phyloP scores from a whole-genome alignment of 2,329 filamentous ascomycete species.

The Zasmidium angulare region DNA sequence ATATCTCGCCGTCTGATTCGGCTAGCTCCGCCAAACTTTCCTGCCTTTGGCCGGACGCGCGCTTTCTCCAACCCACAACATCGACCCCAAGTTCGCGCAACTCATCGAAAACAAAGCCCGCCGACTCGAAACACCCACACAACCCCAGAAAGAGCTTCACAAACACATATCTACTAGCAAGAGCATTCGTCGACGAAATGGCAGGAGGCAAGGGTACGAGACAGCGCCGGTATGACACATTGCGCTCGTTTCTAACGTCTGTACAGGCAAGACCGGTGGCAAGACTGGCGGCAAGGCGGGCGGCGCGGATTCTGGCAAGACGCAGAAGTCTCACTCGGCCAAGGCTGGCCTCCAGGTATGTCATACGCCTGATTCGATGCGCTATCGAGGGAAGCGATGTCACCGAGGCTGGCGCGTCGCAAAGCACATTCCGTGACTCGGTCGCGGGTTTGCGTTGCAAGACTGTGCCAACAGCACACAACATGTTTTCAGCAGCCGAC shows the following conservation, averaged over 20 bases:
- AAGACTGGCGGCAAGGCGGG: slow-evolving; percentile 82
- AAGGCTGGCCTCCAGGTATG: slow-evolving; percentile 94
- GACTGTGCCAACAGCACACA: neutral
- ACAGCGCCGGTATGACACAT: slow-evolving; percentile 13
- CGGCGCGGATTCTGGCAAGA: slow-evolving; percentile 74
- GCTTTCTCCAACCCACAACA: slow-evolving; percentile 14
- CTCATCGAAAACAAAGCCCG: slow-evolving; percentile 9
- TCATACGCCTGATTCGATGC: neutral
- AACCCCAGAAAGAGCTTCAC: slow-evolving; percentile 10
- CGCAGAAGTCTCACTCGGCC: slow-evolving; percentile 89
- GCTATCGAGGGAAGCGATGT: slow-evolving; percentile 13
- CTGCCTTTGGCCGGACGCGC: slow-evolving; percentile 6
- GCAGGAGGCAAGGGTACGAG: slow-evolving; percentile 92
- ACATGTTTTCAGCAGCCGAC: neutral
- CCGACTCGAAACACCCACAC: slow-evolving; percentile 3
- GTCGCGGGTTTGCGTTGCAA: slow-evolving; percentile 2
- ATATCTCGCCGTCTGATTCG: slow-evolving; percentile 6
- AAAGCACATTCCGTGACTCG: slow-evolving; percentile 23
- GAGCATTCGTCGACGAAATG: slow-evolving; percentile 46
- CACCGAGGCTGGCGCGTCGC: slow-evolving; percentile 27
- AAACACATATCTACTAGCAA: slow-evolving; percentile 1
- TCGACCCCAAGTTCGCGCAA: slow-evolving; percentile 8
- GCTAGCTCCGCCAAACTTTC: slow-evolving; percentile 4
- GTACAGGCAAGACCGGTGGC: slow-evolving; percentile 64
- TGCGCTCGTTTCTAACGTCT: slow-evolving; percentile 30